Base-by-base conservation (phyloP, 345 rosid species). In the Raphanus sativus region DNA sequence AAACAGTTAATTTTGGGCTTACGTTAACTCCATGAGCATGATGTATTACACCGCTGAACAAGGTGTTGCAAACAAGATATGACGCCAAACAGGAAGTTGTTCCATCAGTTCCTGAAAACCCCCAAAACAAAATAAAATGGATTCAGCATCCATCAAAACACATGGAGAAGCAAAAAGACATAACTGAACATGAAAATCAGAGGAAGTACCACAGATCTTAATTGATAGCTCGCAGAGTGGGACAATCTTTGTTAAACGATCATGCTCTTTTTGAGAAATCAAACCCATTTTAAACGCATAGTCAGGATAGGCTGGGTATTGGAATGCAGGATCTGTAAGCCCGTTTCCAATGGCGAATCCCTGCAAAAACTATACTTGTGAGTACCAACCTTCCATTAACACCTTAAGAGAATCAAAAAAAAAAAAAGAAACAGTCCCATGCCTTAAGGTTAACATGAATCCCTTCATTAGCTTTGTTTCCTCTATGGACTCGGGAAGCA, bases 331-430 rank as follows among this genome's bases (percentile, higher is more conserved):
- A 79, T 96, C 88, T 45, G 99, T 96, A 62, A 96, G 94, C 65
- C 99, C 99, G 74, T 96, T 96, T 67, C 99, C 99, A 75, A 96
- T 96, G 50, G 99, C 98, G 76, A 96, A 88, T 70, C 99, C 99
- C 99, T 96, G 89, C 73, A 79, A 42, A 25, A 25, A 74, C 28
- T 50, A 74, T 71, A 64, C 75, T 54, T 65, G 64, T 70, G 58
- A 71, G 72, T 71, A 80, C 58, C 58, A 12, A 59, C 24, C 24
- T 52, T 52, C 24, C 58, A 52, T 52, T 15, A 52, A 52, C 24
- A 52, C 58, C 58, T 5, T 52, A 0, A 38, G 45, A 38, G 45
- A 38, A 3, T 2, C 12, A 7, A 61, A 30, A 29, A 33, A n/a
- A 65, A 62, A 34, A 34, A 28, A 62, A 0, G 17, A 42, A 68